Evolutionary conservation across 257 asterid species (phyloP).

Genomic region (Nicotiana sylvestris): DNA sequence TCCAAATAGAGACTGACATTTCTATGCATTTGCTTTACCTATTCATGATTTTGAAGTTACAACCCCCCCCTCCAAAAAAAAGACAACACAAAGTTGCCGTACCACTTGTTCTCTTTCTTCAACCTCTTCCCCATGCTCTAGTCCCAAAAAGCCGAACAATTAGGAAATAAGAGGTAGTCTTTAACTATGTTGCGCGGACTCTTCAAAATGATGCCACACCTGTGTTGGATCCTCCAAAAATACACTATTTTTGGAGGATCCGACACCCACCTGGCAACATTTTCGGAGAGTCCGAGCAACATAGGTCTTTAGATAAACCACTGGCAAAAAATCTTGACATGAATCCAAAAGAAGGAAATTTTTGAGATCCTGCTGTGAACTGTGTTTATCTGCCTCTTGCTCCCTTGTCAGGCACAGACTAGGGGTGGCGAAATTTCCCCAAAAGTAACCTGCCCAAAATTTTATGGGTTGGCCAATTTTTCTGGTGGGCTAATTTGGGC

Average conservation of each 20-base stretch:
- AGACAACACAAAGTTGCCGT: too few species aligned
- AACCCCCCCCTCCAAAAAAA: not conserved
- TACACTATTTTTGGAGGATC: too few species aligned
- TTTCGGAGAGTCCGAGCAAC: too few species aligned
- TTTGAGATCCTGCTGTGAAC: not conserved
- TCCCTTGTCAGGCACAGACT: not conserved
- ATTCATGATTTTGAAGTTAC: not conserved
- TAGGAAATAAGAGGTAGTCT: not conserved
- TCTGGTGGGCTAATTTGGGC: not conserved
- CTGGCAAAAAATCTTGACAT: not conserved
- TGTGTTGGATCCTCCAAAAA: too few species aligned
- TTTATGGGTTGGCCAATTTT: not conserved
- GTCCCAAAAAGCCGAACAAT: not conserved
- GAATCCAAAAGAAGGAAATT: not conserved
- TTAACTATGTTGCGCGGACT: too few species aligned
- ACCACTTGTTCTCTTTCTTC: not conserved
- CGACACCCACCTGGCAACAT: too few species aligned
- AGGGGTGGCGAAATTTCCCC: not conserved
- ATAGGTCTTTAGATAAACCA: not conserved
- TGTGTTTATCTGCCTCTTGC: not conserved
- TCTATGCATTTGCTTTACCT: not conserved
- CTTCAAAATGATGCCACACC: too few species aligned
- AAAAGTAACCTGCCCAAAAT: not conserved
- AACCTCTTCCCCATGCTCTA: not conserved
- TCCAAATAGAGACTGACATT: not conserved